Base-by-base conservation (phyloP, 1,139 yeast species). In the Blastobotrys raffinosifermentans region DNA sequence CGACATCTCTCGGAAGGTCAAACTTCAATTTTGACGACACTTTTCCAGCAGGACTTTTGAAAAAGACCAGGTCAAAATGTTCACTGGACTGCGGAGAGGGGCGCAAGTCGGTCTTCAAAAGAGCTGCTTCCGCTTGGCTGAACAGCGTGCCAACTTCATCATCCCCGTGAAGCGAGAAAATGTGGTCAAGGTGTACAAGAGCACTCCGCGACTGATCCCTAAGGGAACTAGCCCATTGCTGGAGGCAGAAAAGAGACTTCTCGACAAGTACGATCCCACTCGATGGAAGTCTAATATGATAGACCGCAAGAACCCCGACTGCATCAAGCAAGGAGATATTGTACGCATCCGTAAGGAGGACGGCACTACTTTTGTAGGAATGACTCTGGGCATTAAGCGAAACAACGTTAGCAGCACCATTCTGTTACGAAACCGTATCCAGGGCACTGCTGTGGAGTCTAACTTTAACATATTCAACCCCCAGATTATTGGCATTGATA, bases 381-480 rank as follows among this genome's bases (percentile, higher is more conserved):
- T 80, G 61, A 75, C 85, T 2, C 63, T 87, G 35, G 87, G 84
- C 44, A 70, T 86, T 45, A 83, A 81, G 57, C 73, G 87, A 57
- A 70, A 75, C 46, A 79, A 76, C 31, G 66, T 81, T 32, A 86
- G 85, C 35, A 73, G 91, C 19, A 80, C 82, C 47, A 63, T 87
- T 19, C 67, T 85, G 41, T 64, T 87, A 46, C 78, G 96, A 70
- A 85, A 86, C 58, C 84, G 80, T 58, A 69, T 84, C 50, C 72
- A 79, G 44, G 81, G 80, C 53, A 65, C 84, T 14, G 94, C 94
- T 38, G 89, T 85, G 34, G 96, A 87, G 57, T 66, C 80, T 47
- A 70, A 91, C 48, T 74, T 85, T 39, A 89, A 89, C 19, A 64
- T 87, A 25, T 87, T 72, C 67, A 83, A 80, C 47, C 96, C 96